A percentile compares a stretch with the other conserved stretches of the same genome.
Evolutionary conservation across 2,329 filamentous ascomycete species (phyloP).

Genomic region (Tolypocladium ophioglossoides): DNA sequence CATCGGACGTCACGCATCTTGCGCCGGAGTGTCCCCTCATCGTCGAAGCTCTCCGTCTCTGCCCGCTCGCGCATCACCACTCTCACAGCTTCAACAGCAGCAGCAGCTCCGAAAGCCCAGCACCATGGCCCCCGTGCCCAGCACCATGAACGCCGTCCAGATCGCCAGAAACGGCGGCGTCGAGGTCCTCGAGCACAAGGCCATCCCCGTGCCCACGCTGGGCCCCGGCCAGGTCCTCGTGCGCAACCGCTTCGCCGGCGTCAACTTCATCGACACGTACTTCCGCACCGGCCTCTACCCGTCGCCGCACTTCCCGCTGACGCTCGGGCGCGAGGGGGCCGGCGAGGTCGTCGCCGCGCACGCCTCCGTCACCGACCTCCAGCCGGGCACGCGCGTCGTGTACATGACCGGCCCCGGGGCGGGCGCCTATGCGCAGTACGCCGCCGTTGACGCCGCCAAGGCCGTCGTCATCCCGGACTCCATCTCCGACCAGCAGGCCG

Average conservation of each 20-base stretch:
- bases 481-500: constrained; percentile 50
- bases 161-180: constrained; percentile 55
- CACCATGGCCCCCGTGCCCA: constrained; percentile 59
- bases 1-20: not conserved
- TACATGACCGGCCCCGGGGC: constrained; percentile 41
- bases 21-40: not conserved
- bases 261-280: constrained; percentile 90
- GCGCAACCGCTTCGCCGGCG: constrained; percentile 67
- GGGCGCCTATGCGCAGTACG: constrained; percentile 46
- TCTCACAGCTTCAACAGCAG: not conserved
- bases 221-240: constrained; percentile 66
- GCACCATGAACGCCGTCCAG: constrained; percentile 59
- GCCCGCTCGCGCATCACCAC: not conserved
- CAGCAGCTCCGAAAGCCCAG: too few species aligned
- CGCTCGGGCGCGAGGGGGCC: constrained; percentile 69
- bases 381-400: constrained; percentile 59
- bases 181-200: constrained; percentile 62
- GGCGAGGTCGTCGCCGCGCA: constrained; percentile 58
- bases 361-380: constrained; percentile 38
- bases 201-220: constrained; percentile 56
- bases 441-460: constrained; percentile 38
- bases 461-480: constrained; percentile 53
- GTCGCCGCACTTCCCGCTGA: constrained; percentile 55
- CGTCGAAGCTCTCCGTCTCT: not conserved
- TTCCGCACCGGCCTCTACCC: constrained; percentile 79